A percentile compares a stretch with the other conserved stretches of the same genome.
These are phyloP conservation scores for Cutaneotrichosporon spelunceum DNA, from an alignment of 1,284 basidiomycete genomes.

Conservation along the genomic window DNA sequence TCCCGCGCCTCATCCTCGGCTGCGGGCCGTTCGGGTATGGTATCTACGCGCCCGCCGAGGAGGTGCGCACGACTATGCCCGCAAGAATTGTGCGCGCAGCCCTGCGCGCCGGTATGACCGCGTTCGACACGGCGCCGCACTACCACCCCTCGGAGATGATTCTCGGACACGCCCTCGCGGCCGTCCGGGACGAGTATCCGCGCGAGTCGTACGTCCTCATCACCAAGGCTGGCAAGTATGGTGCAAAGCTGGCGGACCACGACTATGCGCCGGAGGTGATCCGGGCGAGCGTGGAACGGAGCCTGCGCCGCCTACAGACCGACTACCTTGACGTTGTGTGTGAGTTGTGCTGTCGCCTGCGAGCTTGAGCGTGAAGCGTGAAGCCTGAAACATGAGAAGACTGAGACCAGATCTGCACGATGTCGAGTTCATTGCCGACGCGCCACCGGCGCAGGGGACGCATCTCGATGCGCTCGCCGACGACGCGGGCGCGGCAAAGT, in stretches of 20 bases:
- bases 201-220: slow-evolving; percentile 75
- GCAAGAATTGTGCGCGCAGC: slow-evolving; percentile 71
- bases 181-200: slow-evolving; percentile 68
- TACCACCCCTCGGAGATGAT: slow-evolving; percentile 90
- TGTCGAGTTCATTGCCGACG: slow-evolving; percentile 75
- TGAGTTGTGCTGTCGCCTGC: slow-evolving; percentile 34
- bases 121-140: slow-evolving; percentile 80
- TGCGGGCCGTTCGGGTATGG: slow-evolving; percentile 67
- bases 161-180: slow-evolving; percentile 69
- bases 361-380: too few relatives aligned
- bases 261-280: slow-evolving; percentile 71
- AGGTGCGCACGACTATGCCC: slow-evolving; percentile 61
- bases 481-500: slow-evolving; percentile 7
- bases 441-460: slow-evolving; percentile 47
- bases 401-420: slow-evolving; percentile 70
- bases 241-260: slow-evolving; percentile 61
- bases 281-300: slow-evolving; percentile 66
- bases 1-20: slow-evolving; percentile 63
- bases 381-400: too few relatives aligned
- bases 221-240: slow-evolving; percentile 93
- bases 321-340: slow-evolving; percentile 77
- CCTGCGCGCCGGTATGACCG: slow-evolving; percentile 78
- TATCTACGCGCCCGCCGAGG: slow-evolving; percentile 66
- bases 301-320: slow-evolving; percentile 71
- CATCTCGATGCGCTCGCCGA: slow-evolving; percentile 56